Conservation (phyloP, 768 basidiomycete genomes). For the Auriculariales sp. region DNA sequence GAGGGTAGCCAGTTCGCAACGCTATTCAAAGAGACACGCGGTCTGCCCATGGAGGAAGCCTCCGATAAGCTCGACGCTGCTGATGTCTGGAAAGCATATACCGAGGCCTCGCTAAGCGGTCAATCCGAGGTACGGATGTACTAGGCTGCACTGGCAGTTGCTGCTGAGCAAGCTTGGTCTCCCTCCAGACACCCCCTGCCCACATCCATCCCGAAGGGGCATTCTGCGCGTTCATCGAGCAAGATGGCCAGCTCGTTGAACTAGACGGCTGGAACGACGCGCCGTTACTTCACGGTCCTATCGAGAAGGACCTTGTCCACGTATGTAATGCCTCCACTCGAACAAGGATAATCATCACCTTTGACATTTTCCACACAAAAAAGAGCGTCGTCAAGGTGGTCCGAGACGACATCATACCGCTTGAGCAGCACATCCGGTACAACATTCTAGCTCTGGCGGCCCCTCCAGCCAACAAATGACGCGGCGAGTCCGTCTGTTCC, state of each 20-base stretch:
- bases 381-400: constrained; percentile 2
- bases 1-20: neutral
- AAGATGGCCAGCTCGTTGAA: constrained; percentile 1
- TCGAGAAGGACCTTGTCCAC: neutral
- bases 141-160: neutral
- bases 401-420: neutral
- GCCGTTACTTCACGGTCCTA: neutral
- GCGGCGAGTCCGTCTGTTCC: too few species aligned
- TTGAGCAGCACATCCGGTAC: too few species aligned
- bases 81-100: neutral
- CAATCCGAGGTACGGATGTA: constrained; percentile 1
- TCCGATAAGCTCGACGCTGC: neutral
- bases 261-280: constrained; percentile 1
- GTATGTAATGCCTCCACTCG: neutral
- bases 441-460: too few species aligned
- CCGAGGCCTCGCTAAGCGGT: neutral
- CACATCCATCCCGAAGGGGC: neutral
- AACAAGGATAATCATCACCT: neutral
- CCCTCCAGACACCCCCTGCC: neutral
- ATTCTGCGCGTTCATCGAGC: neutral
- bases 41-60: neutral
- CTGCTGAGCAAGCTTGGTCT: neutral
- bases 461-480: too few species aligned
- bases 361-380: neutral
- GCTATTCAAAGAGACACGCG: neutral